A percentile compares a stretch with the other conserved stretches of the same genome.
These are phyloP conservation scores for Fusarium annulatum DNA, from an alignment of 2,329 filamentous ascomycete species.

Conservation along the genomic window DNA sequence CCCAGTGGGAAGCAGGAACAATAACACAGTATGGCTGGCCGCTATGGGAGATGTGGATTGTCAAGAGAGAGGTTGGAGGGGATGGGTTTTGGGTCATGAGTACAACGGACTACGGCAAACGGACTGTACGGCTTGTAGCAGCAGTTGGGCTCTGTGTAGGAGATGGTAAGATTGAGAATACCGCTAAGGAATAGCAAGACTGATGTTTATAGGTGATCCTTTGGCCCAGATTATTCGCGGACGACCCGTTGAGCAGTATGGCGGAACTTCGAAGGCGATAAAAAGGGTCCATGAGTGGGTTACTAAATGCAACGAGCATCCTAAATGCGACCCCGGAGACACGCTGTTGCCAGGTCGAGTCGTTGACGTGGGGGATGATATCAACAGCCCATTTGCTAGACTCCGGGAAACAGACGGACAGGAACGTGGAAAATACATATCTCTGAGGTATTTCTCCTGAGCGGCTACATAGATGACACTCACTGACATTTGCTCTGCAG, in stretches of 20 bases:
- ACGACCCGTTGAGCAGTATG: not conserved
- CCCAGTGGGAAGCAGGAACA: not conserved
- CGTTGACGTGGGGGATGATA: not conserved
- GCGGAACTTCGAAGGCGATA: not conserved
- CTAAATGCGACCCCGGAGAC: not conserved
- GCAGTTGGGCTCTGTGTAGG: slow-evolving; percentile 7
- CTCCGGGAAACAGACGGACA: not conserved
- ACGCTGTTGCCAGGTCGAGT: not conserved
- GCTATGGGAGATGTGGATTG: slow-evolving; percentile 9
- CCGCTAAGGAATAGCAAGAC: fast-evolving
- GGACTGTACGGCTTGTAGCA: not conserved
- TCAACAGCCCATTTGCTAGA: not conserved
- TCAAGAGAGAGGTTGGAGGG: not conserved
- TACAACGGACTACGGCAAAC: not conserved
- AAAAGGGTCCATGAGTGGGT: not conserved
- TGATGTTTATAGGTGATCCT: not conserved
- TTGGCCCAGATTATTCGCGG: not conserved
- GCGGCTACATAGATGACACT: too few relatives aligned
- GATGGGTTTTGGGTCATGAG: slow-evolving; percentile 14
- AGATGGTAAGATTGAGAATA: not conserved
- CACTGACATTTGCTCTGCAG: not conserved
- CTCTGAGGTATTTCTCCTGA: not conserved
- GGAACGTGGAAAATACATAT: not conserved
- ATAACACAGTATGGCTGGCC: not conserved
- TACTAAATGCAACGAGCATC: not conserved